Evolutionary conservation across 2,329 filamentous ascomycete species (phyloP), one percentile per base, ranked within the genome.

Genomic region (Neonectria neomacrospora): DNA sequence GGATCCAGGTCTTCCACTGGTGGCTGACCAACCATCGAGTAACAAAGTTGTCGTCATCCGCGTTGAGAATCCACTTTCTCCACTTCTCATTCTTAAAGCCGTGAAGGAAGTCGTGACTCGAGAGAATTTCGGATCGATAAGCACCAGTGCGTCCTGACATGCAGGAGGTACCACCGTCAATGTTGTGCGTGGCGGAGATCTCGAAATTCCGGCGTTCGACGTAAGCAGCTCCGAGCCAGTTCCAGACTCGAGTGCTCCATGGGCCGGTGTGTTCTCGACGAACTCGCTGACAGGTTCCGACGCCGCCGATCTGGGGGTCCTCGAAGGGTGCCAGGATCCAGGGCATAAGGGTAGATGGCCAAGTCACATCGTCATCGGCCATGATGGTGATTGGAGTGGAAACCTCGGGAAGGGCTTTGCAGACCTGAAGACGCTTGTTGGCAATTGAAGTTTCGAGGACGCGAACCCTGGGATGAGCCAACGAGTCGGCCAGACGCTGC

Each of bases 21-120:
- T 97, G 91, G 68, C 89, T 92, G 71, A 97, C 94, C 74, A 98
- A 86, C 95, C 95, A 98, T 61, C 95, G 90, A 7, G 95, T 97
- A 72, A 98, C 93, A 81, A 97, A 98, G 81, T 98, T 98, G 84
- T 98, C 95, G 78, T 98, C 95, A 79, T 98, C 95, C 26, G 95
- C 94, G 75, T 97, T 97, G 65, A 98, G 86, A 74, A 94, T 94
- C 80, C 91, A 97, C 73, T 91, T 89, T 52, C 91, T 87, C 93
- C 93, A 97, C 71, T 91, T 91, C 81, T 98, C 95, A 58, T 94
- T 93, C 70, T 92, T 94, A 82, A 98, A 97, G 48, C 90, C 92
- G 68, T 94, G 87, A 44, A 94, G 89, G 79, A 98, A 98, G 55
- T 91, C 89, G 63, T 91, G 88, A 76, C 94, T 93, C 72, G 93